These are phyloP conservation scores for Alternaria arbusti DNA, from an alignment of 2,329 filamentous ascomycete genomes.

Conservation along the genomic window DNA sequence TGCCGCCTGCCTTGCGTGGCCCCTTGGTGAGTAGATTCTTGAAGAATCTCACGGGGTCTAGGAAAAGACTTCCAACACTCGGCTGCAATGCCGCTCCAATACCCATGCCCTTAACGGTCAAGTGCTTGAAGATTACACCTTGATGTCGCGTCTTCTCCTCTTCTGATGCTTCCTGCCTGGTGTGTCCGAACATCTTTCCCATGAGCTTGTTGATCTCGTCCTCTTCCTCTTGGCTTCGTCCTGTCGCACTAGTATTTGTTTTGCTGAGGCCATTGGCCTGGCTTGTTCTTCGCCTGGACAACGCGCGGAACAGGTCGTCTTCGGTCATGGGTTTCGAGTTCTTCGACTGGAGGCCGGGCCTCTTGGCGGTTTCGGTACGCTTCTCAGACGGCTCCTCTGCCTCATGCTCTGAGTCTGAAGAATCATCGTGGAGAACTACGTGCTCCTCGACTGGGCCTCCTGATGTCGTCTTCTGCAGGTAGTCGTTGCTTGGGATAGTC, in stretches of 20 bases:
- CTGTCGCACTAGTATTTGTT: slow-evolving; percentile 31
- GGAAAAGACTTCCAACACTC: slow-evolving; percentile 66
- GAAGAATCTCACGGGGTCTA: slow-evolving; percentile 62
- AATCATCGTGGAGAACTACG: slow-evolving; percentile 20
- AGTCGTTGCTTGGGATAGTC: background rate
- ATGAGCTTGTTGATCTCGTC: slow-evolving; percentile 68
- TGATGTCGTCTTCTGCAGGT: background rate
- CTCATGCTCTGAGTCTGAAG: slow-evolving; percentile 32
- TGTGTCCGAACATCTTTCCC: slow-evolving; percentile 73
- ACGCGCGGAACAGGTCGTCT: slow-evolving; percentile 59
- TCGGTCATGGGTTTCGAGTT: slow-evolving; percentile 51
- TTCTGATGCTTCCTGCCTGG: slow-evolving; percentile 69
- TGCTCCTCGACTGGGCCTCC: slow-evolving; percentile 18
- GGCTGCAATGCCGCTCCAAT: slow-evolving; percentile 68
- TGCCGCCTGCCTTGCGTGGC: slow-evolving; percentile 49
- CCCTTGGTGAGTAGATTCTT: slow-evolving; percentile 58
- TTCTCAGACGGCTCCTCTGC: slow-evolving; percentile 28
- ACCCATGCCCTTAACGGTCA: slow-evolving; percentile 68
- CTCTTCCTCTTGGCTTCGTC: slow-evolving; percentile 44
- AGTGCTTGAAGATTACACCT: slow-evolving; percentile 69
- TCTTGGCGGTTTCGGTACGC: slow-evolving; percentile 12
- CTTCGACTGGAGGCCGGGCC: slow-evolving; percentile 27
- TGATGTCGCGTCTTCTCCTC: slow-evolving; percentile 74
- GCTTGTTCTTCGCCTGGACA: slow-evolving; percentile 59
- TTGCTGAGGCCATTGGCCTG: slow-evolving; percentile 28